Percentiles rank a stretch among this genome's conserved stretches.
Evolutionary conservation across 345 rosid species (phyloP).

Genomic region (Firmiana major): DNA sequence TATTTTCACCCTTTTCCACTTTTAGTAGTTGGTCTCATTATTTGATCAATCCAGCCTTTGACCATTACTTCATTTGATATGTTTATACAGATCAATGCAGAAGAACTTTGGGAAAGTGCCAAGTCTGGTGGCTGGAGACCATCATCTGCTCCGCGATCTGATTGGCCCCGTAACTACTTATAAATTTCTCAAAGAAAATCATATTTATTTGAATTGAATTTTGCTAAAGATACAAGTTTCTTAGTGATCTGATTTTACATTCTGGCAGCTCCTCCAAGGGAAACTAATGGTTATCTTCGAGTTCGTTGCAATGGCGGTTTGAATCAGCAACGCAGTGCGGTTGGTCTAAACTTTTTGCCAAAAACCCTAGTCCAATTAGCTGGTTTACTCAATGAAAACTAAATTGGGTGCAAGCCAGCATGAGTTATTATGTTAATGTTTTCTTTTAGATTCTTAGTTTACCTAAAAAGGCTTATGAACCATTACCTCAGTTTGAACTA

Average conservation of each 20-base stretch:
- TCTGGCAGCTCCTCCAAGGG: constrained; percentile 79
- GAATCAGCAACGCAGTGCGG: constrained; percentile 99
- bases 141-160: constrained; percentile 93
- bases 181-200: constrained; percentile 16
- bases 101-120: constrained; percentile 91
- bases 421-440: not conserved
- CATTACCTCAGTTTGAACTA: not conserved
- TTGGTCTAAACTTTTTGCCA: constrained; percentile 32
- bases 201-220: not conserved
- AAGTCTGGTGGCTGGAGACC: constrained; percentile 90
- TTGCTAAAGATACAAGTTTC: not conserved
- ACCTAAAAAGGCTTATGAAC: not conserved
- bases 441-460: not conserved
- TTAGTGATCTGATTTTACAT: constrained; percentile 2
- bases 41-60: not conserved
- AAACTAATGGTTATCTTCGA: constrained; percentile 89
- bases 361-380: not conserved
- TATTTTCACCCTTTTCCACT: not conserved
- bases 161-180: constrained; percentile 75
- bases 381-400: not conserved
- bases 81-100: constrained; percentile 59
- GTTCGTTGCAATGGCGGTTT: constrained; percentile 98
- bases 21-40: not conserved
- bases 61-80: constrained; percentile 8
- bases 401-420: not conserved